Evolutionary conservation across 306 rosid species (phyloP).

Genomic region (Canavalia gladiata): DNA sequence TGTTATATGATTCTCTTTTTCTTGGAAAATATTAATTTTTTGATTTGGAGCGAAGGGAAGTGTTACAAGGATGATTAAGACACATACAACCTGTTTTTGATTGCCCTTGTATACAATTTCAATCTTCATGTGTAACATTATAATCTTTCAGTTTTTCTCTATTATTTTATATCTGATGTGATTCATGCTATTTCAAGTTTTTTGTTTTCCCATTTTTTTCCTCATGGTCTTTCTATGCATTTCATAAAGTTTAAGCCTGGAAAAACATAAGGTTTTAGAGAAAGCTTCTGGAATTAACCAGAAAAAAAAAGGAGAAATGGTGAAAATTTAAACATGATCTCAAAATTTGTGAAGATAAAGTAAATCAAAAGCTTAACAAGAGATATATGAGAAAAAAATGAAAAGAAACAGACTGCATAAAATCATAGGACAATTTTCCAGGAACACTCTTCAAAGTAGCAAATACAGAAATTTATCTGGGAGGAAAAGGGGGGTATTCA

Average conservation of each 20-base stretch:
- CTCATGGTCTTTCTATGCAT: background rate
- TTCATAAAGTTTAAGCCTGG: constrained; percentile 1
- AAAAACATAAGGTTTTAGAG: background rate
- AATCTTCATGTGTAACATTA: background rate
- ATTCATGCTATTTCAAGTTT: constrained; percentile 3
- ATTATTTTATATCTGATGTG: background rate
- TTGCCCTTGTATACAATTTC: background rate
- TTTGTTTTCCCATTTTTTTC: background rate
- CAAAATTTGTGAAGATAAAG: background rate
- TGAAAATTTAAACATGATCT: no score
- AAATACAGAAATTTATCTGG: background rate
- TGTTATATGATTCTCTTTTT: constrained; percentile 4
- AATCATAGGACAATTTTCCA: background rate
- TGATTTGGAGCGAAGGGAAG: background rate
- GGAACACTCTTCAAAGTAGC: background rate
- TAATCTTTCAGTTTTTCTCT: constrained; percentile 2
- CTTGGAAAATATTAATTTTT: constrained; percentile 7
- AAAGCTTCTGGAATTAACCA: background rate
- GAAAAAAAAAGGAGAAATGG: background rate
- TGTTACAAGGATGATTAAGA: background rate
- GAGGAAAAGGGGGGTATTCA: background rate
- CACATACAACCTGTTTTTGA: background rate
- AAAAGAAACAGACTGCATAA: background rate
- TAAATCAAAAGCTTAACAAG: background rate
- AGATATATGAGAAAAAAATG: background rate